Base-by-base conservation (phyloP, 768 basidiomycete species). In the Phlebiopsis flavidoalba region DNA sequence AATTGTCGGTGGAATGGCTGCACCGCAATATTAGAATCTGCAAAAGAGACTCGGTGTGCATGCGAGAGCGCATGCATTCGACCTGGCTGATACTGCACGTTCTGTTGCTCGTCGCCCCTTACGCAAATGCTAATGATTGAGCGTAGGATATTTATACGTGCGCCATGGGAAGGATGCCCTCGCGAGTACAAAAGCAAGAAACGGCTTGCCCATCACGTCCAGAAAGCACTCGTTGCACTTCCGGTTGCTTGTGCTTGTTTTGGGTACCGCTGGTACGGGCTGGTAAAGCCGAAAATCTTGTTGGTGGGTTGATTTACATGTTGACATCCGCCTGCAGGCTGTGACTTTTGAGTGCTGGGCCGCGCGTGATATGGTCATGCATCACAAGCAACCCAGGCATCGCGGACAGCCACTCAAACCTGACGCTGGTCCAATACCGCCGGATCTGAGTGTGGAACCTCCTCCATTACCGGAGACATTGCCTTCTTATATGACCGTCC, bases 1-100 rank as follows among this genome's bases (percentile, higher is more conserved):
- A 73, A 70, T 11, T 91, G 88, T 71, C 77, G 75, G 68, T 91
- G 88, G 88, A 72, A 70, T 58, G 75, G 75, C 26, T 91, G 89
- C 70, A 76, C 75, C 60, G 75, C 74, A 46, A 64, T 83, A 14
- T 66, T 88, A 63, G 87, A 85, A 66, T 84, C 84, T 49, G 72
- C 74, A 6, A 73, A n/a, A 78, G 47, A 77, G 73, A 48, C 69
- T 89, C 54, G 67, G 79, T 40, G 67, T 71, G 19, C 89, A 91
- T 75, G 69, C 86, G 36, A 71, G 71, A 52, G 58, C 64, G 22
- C 79, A 80, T 67, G 73, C 69, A 14, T 49, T 64, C 15, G 75
- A 76, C 53, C 65, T 40, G 21, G 36, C 36, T 55, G 54, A 66
- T 58, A 63, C 61, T 50, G 60, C 60, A 64, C 58, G 60, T 69